Evolutionary conservation across 2,329 filamentous ascomycete genomes (phyloP).

Genomic region (Paecilomyces sp.): DNA sequence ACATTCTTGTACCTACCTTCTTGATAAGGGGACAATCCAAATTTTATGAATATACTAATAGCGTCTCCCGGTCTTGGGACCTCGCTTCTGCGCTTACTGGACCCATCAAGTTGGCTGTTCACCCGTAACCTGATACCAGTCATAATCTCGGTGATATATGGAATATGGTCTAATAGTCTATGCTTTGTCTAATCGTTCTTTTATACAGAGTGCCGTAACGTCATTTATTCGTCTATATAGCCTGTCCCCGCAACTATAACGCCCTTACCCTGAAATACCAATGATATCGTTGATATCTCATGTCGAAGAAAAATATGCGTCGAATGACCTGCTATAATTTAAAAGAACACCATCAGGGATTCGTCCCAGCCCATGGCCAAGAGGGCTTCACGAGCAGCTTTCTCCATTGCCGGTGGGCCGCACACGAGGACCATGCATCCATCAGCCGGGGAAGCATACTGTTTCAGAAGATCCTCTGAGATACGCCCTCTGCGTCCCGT

Average conservation of each 20-base stretch:
- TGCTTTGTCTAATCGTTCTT: not conserved
- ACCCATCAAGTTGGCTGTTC: not conserved
- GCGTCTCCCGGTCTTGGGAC: not conserved
- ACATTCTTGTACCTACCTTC: not conserved
- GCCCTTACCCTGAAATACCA: not conserved
- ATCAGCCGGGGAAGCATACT: slow-evolving; percentile 45
- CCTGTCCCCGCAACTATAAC: not conserved
- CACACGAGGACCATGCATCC: slow-evolving; percentile 66
- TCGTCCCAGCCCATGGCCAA: slow-evolving; percentile 62
- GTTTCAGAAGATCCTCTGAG: slow-evolving; percentile 53
- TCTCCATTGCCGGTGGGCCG: slow-evolving; percentile 70
- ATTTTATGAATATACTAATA: not conserved
- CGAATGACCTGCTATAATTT: slow-evolving; percentile 5
- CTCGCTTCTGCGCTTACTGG: not conserved
- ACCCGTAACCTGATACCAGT: no score
- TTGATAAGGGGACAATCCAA: not conserved
- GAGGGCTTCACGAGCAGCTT: slow-evolving; percentile 52
- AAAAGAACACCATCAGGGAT: slow-evolving; percentile 71
- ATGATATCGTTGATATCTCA: not conserved
- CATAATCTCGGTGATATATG: not conserved
- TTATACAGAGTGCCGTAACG: not conserved
- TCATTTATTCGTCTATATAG: not conserved
- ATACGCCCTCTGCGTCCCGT: slow-evolving; percentile 62
- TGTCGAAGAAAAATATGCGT: not conserved
- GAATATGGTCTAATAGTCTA: not conserved